Evolutionary conservation across 345 rosid genomes (phyloP).

Genomic region (Crucihimalaya himalaica): DNA sequence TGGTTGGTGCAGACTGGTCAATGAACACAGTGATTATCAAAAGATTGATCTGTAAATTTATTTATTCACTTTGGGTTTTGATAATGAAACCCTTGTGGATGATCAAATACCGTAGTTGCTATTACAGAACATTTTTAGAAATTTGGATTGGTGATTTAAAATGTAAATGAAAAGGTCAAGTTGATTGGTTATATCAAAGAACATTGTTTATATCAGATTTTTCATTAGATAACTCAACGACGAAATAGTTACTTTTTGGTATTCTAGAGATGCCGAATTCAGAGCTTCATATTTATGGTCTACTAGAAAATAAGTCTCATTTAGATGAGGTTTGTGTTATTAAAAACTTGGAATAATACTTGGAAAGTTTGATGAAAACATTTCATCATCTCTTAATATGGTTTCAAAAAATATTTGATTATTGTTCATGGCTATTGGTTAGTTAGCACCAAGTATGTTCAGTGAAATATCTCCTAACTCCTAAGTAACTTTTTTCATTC

Average conservation of each 20-base stretch:
- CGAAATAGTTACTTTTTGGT: too few relatives aligned
- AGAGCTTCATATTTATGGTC: too few relatives aligned
- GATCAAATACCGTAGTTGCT: conserved; percentile 8
- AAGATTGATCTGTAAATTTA: conserved; percentile 20
- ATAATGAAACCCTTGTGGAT: conserved; percentile 32
- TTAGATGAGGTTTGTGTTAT: too few relatives aligned
- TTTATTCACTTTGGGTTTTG: conserved; percentile 23
- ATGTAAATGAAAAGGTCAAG: neutral
- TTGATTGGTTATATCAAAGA: neutral
- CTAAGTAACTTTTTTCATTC: neutral
- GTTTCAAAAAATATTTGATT: too few relatives aligned
- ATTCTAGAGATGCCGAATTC: too few relatives aligned
- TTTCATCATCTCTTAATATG: too few relatives aligned
- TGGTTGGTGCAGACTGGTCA: conserved; percentile 58
- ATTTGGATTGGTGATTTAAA: neutral
- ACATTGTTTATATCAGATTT: neutral
- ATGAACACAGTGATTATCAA: conserved; percentile 18
- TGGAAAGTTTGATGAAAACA: too few relatives aligned
- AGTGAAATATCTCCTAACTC: neutral
- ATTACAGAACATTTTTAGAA: neutral
- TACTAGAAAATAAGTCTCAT: too few relatives aligned
- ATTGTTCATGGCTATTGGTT: too few relatives aligned
- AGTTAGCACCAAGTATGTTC: too few relatives aligned
- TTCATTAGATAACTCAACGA: too few relatives aligned
- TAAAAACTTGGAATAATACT: too few relatives aligned